phyloP scores from a whole-genome alignment of 2,329 filamentous ascomycete genomes.

The Aspergillus candidus region DNA sequence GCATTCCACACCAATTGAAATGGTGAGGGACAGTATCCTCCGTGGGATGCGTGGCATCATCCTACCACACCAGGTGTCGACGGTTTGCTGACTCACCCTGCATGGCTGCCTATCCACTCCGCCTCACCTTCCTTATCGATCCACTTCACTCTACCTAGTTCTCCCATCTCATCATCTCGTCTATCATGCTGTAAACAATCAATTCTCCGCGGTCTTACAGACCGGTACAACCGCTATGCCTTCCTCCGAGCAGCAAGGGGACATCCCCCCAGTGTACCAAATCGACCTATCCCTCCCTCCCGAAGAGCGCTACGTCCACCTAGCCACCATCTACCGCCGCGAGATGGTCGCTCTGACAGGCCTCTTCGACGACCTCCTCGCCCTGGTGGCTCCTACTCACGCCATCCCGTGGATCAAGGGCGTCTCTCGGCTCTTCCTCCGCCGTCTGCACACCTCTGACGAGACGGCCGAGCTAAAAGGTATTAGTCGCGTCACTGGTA shows the following conservation, averaged over 20 bases:
- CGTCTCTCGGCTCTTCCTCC: constrained; percentile 45
- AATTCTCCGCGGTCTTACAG: too few relatives aligned
- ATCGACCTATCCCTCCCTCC: constrained; percentile 54
- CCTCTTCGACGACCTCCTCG: constrained; percentile 46
- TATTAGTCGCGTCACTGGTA: constrained; percentile 46
- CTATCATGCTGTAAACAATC: too few relatives aligned
- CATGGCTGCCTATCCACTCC: too few relatives aligned
- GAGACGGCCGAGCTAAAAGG: constrained; percentile 58
- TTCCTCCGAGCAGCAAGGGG: background rate
- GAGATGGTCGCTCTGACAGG: constrained; percentile 40
- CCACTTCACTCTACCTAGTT: too few relatives aligned
- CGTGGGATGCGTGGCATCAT: too few relatives aligned
- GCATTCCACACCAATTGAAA: too few relatives aligned
- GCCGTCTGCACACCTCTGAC: constrained; percentile 48
- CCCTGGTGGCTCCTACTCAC: constrained; percentile 22
- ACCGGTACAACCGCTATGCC: too few relatives aligned
- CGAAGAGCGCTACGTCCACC: constrained; percentile 44
- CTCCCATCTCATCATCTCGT: too few relatives aligned
- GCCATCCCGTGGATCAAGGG: constrained; percentile 24
- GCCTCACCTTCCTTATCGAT: too few relatives aligned
- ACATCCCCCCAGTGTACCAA: constrained; percentile 34
- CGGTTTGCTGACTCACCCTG: too few relatives aligned
- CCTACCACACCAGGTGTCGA: too few relatives aligned
- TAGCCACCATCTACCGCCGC: constrained; percentile 43
- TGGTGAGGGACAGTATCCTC: too few relatives aligned